These are phyloP conservation scores for Crucihimalaya himalaica DNA, from an alignment of 345 rosid species.

Conservation along the genomic window DNA sequence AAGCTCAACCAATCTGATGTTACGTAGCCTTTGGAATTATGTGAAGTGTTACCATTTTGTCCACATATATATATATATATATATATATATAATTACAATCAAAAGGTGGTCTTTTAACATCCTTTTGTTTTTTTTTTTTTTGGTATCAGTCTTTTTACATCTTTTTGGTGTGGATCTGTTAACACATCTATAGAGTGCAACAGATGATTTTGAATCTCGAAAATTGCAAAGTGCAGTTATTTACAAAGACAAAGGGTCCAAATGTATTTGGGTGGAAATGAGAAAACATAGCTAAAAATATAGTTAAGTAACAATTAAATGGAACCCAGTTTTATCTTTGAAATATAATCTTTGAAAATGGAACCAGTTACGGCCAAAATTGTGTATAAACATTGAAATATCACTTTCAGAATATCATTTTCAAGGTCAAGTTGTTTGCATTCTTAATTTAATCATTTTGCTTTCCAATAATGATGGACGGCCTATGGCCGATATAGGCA, in stretches of 20 bases:
- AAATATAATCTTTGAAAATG: neutral
- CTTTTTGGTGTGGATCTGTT: neutral
- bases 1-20: slow-evolving; percentile 32
- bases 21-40: slow-evolving; percentile 25
- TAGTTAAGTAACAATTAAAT: neutral
- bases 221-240: neutral
- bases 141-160: neutral
- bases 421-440: slow-evolving; percentile 28
- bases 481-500: neutral
- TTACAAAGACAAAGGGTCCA: neutral
- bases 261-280: neutral
- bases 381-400: slow-evolving; percentile 15
- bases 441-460: slow-evolving; percentile 22
- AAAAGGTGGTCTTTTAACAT: slow-evolving; percentile 17
- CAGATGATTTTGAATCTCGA: neutral
- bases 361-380: neutral
- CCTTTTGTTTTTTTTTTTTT: neutral
- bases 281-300: too few species aligned
- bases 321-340: neutral
- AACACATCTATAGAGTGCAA: neutral
- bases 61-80: slow-evolving; percentile 18
- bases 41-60: slow-evolving; percentile 23
- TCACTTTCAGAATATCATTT: slow-evolving; percentile 29
- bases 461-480: slow-evolving; percentile 11
- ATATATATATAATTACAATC: neutral